These are phyloP conservation scores for Serpula lacrymans DNA, from an alignment of 768 basidiomycete species.

Conservation along the genomic window DNA sequence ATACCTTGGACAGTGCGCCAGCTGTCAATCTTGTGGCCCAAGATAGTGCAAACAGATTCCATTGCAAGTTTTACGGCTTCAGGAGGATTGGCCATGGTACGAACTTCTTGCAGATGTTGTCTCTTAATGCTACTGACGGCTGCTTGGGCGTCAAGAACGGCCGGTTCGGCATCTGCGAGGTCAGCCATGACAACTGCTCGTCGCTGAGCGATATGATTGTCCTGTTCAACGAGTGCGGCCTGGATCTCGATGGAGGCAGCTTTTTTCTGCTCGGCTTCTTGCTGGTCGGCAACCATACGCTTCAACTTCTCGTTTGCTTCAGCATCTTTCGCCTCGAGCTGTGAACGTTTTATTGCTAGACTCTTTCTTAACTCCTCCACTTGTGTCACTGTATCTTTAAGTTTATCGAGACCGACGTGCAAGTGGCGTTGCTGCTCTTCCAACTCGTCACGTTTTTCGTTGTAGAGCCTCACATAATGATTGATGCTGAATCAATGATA, in stretches of 20 bases:
- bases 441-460: slow-evolving; percentile 94
- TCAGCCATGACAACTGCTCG: slow-evolving; percentile 89
- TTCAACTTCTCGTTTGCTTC: slow-evolving; percentile 97
- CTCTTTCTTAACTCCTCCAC: slow-evolving; percentile 96
- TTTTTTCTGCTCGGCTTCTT: slow-evolving; percentile 98
- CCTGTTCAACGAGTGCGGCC: slow-evolving; percentile 88
- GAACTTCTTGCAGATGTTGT: slow-evolving; percentile 94
- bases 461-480: slow-evolving; percentile 93
- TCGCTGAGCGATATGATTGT: slow-evolving; percentile 84
- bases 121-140: slow-evolving; percentile 98
- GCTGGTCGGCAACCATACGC: slow-evolving; percentile 97
- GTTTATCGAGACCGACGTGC: slow-evolving; percentile 96
- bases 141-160: slow-evolving; percentile 89
- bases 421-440: slow-evolving; percentile 99
- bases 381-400: slow-evolving; percentile 92
- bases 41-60: slow-evolving; percentile 96
- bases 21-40: slow-evolving; percentile 95
- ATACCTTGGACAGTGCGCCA: slow-evolving; percentile 96
- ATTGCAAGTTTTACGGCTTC: slow-evolving; percentile 97
- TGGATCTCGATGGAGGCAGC: slow-evolving; percentile 95
- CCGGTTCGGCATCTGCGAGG: slow-evolving; percentile 96
- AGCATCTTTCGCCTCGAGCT: slow-evolving; percentile 88
- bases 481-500: slow-evolving; percentile 64
- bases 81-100: slow-evolving; percentile 97
- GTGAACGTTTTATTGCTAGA: slow-evolving; percentile 88